Evolutionary conservation across 805 yeast species (phyloP), one percentile per base, ranked within the genome.

Genomic region (Candida arabinofermentans): DNA sequence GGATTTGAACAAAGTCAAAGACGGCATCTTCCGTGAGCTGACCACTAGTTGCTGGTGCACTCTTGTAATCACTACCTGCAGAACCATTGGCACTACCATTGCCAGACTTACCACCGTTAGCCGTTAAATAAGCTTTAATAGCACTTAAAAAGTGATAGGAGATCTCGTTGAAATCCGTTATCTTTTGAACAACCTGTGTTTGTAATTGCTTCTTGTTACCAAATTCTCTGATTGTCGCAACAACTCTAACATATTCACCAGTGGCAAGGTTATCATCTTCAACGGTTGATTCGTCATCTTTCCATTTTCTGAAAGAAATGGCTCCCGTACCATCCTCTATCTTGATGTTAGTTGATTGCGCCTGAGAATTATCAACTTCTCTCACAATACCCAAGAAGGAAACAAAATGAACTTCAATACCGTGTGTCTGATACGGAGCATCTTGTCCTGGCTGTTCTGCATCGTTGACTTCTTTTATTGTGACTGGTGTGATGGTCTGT

Each of bases 281-380:
- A 32, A 29, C 41, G 13, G 42, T 42, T 51, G 55, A 36, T 24
- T 42, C 57, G 21, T 75, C 77, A 37, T 72, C 72, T 42, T 69
- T 63, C 91, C 91, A 85, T 48, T 74, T 74, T 53, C 83, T 73
- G 36, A 84, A 72, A 21, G 80, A 82, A 6, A 81, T 67, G 3
- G 73, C 65, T 0, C 88, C 89, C 0, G 93, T 81, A 9, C 93
- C 91, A 58, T 85, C 95, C 54, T 85, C 93, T n/a, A 85, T 55
- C 16, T 80, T 77, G 34, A 83, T 58, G 17, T 65, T 63, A 23
- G 81, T 63, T 33, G 79, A 77, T 7, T 82, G 69, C 2, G 84
- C 73, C 44, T 72, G 74, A 44, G 79, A 79, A 2, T 71, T 70
- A 34, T 61, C 64, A 13, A 83, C 75, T 44, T 77, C 78, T 55